Base-by-base conservation (phyloP, 192 early-diverging fungal species). In the Kickxella alabastrina region DNA sequence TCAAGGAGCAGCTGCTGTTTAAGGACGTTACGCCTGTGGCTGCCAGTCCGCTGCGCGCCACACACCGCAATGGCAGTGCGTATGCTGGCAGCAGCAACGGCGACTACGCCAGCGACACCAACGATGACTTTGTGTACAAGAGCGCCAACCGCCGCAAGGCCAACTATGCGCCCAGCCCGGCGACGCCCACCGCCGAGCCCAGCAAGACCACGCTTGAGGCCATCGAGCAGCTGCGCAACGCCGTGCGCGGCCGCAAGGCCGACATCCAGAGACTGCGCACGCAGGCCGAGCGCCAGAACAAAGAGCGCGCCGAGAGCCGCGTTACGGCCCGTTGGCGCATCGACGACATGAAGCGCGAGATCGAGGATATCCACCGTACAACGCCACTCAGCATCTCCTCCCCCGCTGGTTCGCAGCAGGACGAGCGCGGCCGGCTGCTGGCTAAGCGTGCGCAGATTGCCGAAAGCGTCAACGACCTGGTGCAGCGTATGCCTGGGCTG, bases 1-100 rank as follows among this genome's bases (percentile, higher is more conserved):
- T 75, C 60, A 75, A 75, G 32, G 64, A 61, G 36, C 71, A 75
- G 64, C 59, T 75, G 25, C 38, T 75, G 59, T 58, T 62, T n/a
- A 57, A 54, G 21, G 59, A 68, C 23, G 10, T 52, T 15, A 7
- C 29, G 27, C n/a, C 25, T 2, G 22, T 24, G 6, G n/a, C 24
- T 26, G 17, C 43, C 10, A 44, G 23, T 14, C 4, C 22, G 10
- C 25, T 44, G 43, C 24, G 17, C 43, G 7, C 39, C n/a, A 32
- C 31, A 6, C 31, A 32, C 12, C 6, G 6, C 6, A n/a, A 19
- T 5, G 25, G 43, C 43, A 12, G 1, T 14, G 24, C 21, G 6
- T 5, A 14, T 24, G 24, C n/a, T 4, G 24, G 17, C 17, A 27
- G 5, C 22, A 26, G 23, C 23, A n/a, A 5, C 43, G 3, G 13